Percentiles rank a stretch among this genome's conserved stretches.
Evolutionary conservation across 495 filamentous ascomycete species (phyloP).

Genomic region (Hyaloscypha bicolor): DNA sequence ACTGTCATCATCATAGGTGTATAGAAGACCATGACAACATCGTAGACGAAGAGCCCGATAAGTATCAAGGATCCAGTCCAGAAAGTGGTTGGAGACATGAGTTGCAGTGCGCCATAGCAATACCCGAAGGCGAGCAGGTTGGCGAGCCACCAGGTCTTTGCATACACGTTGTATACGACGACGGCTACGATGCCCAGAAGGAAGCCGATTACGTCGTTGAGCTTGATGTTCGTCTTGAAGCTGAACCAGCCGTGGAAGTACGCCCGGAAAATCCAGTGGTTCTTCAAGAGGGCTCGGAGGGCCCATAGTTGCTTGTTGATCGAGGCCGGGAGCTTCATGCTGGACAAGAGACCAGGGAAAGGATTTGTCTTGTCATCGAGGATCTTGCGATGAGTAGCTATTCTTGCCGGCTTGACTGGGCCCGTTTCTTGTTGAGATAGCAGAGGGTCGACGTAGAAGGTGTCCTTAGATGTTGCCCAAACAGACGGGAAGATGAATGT

Average conservation of each 20-base stretch:
- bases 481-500: constrained; percentile 73
- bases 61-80: constrained; percentile 79
- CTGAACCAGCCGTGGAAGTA: constrained; percentile 37
- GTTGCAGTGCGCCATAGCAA: constrained; percentile 76
- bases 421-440: constrained; percentile 29
- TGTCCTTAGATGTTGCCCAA: constrained; percentile 49
- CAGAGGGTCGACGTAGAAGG: constrained; percentile 48
- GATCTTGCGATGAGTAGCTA: constrained; percentile 25
- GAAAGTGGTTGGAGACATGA: constrained; percentile 92
- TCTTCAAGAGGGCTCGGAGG: constrained; percentile 44
- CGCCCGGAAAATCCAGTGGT: constrained; percentile 50
- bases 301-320: constrained; percentile 42
- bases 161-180: constrained; percentile 68
- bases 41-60: constrained; percentile 83
- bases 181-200: constrained; percentile 60
- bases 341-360: constrained; percentile 46
- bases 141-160: constrained; percentile 77
- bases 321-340: constrained; percentile 30
- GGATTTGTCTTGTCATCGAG: constrained; percentile 43
- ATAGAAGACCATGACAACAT: constrained; percentile 97
- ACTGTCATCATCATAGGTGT: constrained; percentile 97
- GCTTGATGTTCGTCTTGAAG: constrained; percentile 17
- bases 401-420: constrained; percentile 15
- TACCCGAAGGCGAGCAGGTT: constrained; percentile 88
- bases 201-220: constrained; percentile 57